Evolutionary conservation across 2,329 filamentous ascomycete genomes (phyloP).

Genomic region (Diplodia scrobiculata): DNA sequence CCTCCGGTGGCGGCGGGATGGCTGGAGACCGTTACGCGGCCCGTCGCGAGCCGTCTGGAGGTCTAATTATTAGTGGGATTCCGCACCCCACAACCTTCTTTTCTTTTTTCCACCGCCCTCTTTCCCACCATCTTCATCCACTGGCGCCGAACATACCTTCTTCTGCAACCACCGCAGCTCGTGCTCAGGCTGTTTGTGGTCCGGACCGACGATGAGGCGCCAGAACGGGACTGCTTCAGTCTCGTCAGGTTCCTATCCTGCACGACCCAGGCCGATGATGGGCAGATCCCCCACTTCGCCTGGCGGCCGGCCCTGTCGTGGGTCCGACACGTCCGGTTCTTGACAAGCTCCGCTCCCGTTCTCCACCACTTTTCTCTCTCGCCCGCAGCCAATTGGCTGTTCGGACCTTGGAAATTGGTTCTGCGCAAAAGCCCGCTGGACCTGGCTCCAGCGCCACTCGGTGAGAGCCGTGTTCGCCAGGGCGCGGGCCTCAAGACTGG

Average conservation of each 20-base stretch:
- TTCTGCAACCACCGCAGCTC: background rate
- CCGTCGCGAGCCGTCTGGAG: background rate
- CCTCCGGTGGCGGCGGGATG: background rate
- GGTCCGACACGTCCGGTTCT: background rate
- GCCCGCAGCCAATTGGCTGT: background rate
- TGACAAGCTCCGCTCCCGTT: background rate
- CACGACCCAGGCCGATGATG: background rate
- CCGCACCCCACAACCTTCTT: background rate
- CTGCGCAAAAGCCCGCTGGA: background rate
- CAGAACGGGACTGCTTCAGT: background rate
- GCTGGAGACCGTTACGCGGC: background rate
- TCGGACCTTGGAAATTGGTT: background rate
- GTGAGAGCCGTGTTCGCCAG: too few species aligned
- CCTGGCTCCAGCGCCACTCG: background rate
- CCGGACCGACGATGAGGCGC: background rate
- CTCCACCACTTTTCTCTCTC: background rate
- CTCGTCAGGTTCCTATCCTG: background rate
- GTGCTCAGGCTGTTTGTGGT: background rate
- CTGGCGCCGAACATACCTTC: background rate
- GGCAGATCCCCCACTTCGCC: background rate
- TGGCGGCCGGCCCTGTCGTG: background rate
- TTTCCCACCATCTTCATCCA: background rate
- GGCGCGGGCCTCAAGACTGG: too few species aligned
- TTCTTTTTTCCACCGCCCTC: background rate
- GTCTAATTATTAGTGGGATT: background rate